Percentiles rank a stretch among this genome's conserved stretches.
Evolutionary conservation across 495 filamentous ascomycete species (phyloP).

Genomic region (Aspergillus cavernicola): DNA sequence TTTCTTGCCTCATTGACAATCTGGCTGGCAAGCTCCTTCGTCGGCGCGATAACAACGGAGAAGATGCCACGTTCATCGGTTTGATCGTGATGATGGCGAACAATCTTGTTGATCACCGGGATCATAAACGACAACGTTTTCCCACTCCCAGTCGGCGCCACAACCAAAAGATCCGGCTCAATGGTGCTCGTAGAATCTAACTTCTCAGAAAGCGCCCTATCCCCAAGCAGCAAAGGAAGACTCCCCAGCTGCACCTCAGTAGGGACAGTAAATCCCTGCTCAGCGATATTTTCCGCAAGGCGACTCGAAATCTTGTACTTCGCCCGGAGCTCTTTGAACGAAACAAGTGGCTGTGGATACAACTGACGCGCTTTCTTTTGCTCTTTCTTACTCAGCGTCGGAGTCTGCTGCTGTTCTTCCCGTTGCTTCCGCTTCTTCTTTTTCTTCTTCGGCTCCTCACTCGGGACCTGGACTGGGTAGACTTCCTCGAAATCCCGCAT

Average conservation of each 20-base stretch:
- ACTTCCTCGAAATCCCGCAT: constrained; percentile 48
- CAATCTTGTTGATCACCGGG: constrained; percentile 71
- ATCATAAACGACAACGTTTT: constrained; percentile 94
- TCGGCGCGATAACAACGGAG: constrained; percentile 79
- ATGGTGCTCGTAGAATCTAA: constrained; percentile 7
- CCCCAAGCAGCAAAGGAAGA: constrained; percentile 69
- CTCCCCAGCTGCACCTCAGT: constrained; percentile 92
- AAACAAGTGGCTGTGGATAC: constrained; percentile 71
- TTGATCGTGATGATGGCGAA: constrained; percentile 49
- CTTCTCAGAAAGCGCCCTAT: constrained; percentile 21
- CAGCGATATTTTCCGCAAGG: constrained; percentile 72
- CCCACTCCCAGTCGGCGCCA: constrained; percentile 95
- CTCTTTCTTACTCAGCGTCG: constrained; percentile 49
- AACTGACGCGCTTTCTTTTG: constrained; percentile 51
- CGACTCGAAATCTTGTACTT: constrained; percentile 66
- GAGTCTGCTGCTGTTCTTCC: constrained; percentile 31
- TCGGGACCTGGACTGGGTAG: constrained; percentile 29
- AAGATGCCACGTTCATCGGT: constrained; percentile 48
- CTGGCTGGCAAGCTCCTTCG: constrained; percentile 85
- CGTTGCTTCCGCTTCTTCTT: constrained; percentile 49
- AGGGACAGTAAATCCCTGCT: constrained; percentile 78
- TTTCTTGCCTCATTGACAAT: constrained; percentile 92
- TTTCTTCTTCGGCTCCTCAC: constrained; percentile 52
- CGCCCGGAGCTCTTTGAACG: constrained; percentile 68
- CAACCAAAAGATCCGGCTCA: constrained; percentile 71